These are phyloP conservation scores for Lactarius hengduanensis DNA, from an alignment of 768 basidiomycete species.

Conservation along the genomic window DNA sequence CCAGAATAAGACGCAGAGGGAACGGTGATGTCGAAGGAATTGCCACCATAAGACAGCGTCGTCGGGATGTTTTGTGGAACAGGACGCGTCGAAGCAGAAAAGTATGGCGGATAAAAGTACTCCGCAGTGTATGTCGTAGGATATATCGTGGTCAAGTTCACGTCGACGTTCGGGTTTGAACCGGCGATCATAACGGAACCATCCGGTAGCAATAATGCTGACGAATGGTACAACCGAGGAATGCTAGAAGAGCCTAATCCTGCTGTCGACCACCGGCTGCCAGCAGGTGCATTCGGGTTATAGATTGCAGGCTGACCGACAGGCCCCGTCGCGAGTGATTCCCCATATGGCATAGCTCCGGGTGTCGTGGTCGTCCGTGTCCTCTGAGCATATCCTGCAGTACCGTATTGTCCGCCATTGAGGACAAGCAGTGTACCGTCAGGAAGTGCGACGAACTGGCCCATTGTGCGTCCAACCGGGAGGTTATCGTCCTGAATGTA, in stretches of 20 bases:
- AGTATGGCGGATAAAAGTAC: conserved; percentile 91
- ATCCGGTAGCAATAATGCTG: conserved; percentile 81
- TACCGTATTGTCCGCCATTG: conserved; percentile 82
- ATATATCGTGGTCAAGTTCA: conserved; percentile 55
- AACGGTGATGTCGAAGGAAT: conserved; percentile 71
- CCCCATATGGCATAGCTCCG: conserved; percentile 61
- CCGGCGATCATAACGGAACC: conserved; percentile 86
- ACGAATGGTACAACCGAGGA: conserved; percentile 87
- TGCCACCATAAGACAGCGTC: conserved; percentile 79
- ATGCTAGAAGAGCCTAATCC: conserved; percentile 64
- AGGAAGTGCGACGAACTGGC: conserved; percentile 82
- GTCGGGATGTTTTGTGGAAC: conserved; percentile 63
- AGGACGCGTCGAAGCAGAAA: conserved; percentile 66
- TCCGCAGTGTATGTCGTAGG: conserved; percentile 81
- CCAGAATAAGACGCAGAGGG: conserved; percentile 64
- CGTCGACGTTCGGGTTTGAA: conserved; percentile 89
- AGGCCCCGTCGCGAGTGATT: conserved; percentile 78
- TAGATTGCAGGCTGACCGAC: conserved; percentile 76
- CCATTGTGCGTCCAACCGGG: conserved; percentile 79
- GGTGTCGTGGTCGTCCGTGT: conserved; percentile 38
- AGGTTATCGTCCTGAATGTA: conserved; percentile 76
- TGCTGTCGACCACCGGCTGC: conserved; percentile 68
- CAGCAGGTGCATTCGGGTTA: conserved; percentile 68
- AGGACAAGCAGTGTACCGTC: conserved; percentile 71
- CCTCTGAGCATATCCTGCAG: conserved; percentile 74